phyloP scores from a whole-genome alignment of 495 filamentous ascomycete species.

The Trichocladium uniseriatum region DNA sequence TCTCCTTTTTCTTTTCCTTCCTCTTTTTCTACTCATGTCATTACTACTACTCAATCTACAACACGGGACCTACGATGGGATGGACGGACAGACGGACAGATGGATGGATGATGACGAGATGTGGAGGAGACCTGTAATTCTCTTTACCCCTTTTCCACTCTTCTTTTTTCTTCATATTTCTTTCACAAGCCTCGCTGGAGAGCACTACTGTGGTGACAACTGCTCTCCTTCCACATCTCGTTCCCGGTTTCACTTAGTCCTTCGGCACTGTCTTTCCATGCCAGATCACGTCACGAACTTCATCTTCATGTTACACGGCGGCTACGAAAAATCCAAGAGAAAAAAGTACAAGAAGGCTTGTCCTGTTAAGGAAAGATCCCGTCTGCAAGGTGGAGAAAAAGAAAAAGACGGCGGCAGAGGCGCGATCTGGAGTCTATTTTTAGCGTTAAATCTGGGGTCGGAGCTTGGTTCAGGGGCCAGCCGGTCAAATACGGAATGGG shows the following conservation, averaged over 20 bases:
- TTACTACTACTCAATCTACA: neutral
- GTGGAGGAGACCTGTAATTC: neutral
- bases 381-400: neutral
- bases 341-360: no score
- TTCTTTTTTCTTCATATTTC: no score
- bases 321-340: no score
- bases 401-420: neutral
- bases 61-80: neutral
- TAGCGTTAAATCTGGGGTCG: neutral
- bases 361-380: no score
- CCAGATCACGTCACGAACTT: no score
- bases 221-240: no score
- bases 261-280: no score
- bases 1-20: slow-evolving; percentile 3
- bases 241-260: no score
- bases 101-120: neutral
- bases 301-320: no score
- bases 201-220: no score
- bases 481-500: neutral
- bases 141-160: neutral
- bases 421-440: neutral
- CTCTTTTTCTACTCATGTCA: neutral
- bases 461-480: neutral
- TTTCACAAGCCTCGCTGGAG: no score
- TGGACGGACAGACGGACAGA: neutral